These are phyloP conservation scores for Paraconiothyrium sp. DNA, from an alignment of 2,329 filamentous ascomycete genomes.

Conservation along the genomic window DNA sequence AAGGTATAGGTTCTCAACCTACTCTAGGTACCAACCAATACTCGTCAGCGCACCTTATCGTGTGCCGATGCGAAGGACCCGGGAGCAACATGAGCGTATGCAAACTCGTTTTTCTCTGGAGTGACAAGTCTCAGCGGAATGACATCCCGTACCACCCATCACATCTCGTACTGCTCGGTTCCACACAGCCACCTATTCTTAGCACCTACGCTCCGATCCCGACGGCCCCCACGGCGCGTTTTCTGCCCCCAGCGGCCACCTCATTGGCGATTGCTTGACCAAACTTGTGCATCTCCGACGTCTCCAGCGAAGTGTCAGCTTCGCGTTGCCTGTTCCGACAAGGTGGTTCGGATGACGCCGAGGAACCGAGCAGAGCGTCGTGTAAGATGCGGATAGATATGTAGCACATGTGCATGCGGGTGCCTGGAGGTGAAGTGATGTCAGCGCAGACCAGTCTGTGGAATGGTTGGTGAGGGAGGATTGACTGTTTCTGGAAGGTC, in stretches of 20 bases:
- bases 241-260: background rate
- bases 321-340: background rate
- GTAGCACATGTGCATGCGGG: no score
- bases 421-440: background rate
- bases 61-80: no score
- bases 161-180: background rate
- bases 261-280: constrained; percentile 2
- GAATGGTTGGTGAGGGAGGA: background rate
- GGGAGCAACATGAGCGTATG: no score
- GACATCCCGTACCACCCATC: background rate
- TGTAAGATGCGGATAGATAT: background rate
- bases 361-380: background rate
- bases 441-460: background rate
- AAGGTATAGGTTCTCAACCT: no score
- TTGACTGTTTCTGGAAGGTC: no score
- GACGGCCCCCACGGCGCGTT: background rate
- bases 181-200: constrained; percentile 3
- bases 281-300: constrained; percentile 3
- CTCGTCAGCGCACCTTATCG: no score
- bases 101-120: no score
- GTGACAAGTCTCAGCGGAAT: no score
- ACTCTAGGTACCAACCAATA: no score
- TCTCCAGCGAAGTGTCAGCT: background rate
- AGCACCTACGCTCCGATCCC: background rate
- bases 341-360: constrained; percentile 1